phyloP scores from a whole-genome alignment of 164 flowering plant species.

The Sextonia rubra region DNA sequence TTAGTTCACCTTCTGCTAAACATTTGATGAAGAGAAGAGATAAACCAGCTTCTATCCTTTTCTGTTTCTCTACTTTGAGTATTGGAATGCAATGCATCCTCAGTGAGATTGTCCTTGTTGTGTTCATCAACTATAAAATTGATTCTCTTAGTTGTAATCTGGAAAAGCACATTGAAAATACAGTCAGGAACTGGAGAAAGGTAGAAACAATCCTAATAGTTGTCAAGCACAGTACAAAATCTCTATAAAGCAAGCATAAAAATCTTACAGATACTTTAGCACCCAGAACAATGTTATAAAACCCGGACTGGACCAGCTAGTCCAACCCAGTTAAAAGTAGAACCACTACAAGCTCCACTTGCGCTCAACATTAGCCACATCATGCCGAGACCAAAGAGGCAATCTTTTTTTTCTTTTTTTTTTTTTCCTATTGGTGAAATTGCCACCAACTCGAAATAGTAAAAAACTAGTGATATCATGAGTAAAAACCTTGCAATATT shows the following conservation, averaged over 20 bases:
- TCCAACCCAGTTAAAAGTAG: no score
- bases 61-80: constrained; percentile 39
- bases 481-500: no score
- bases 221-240: not conserved
- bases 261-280: not conserved
- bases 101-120: constrained; percentile 29
- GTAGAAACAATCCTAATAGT: not conserved
- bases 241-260: not conserved
- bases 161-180: constrained; percentile 18
- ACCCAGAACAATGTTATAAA: not conserved
- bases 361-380: no score
- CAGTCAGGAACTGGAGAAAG: not conserved
- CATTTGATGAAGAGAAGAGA: constrained; percentile 88
- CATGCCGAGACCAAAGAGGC: no score
- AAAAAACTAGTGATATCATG: no score
- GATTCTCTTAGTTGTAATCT: constrained; percentile 85
- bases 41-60: constrained; percentile 78
- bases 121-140: constrained; percentile 76
- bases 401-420: no score
- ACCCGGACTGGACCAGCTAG: no score
- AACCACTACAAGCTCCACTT: no score
- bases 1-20: constrained; percentile 81
- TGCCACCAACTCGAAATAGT: no score
- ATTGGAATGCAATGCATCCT: constrained; percentile 33
- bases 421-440: no score